phyloP scores from a whole-genome alignment of 1,284 basidiomycete genomes.

The Pseudozyma thailandica region DNA sequence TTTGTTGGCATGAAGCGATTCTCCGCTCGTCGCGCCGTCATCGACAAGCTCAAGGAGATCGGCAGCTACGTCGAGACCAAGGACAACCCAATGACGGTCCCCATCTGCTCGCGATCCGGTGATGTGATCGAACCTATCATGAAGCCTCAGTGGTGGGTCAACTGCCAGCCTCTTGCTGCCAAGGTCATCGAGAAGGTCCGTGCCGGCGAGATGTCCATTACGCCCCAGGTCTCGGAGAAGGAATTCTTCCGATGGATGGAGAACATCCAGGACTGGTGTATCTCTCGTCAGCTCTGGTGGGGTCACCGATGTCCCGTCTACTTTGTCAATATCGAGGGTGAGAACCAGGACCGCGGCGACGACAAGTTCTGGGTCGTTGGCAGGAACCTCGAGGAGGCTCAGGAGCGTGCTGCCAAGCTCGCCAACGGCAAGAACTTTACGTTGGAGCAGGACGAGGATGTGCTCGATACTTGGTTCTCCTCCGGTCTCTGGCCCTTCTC shows the following conservation, averaged over 20 bases:
- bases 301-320: constrained; percentile 97
- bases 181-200: constrained; percentile 77
- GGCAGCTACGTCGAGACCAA: constrained; percentile 91
- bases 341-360: constrained; percentile 73
- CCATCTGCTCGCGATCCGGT: constrained; percentile 71
- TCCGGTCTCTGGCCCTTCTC: constrained; percentile 98
- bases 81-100: constrained; percentile 72
- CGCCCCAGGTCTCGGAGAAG: constrained; percentile 84
- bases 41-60: constrained; percentile 84
- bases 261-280: constrained; percentile 98
- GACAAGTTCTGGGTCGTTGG: constrained; percentile 82
- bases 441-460: constrained; percentile 94
- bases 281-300: constrained; percentile 99
- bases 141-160: constrained; percentile 99
- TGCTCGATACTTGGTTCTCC: constrained; percentile 99
- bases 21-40: constrained; percentile 86
- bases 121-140: constrained; percentile 95
- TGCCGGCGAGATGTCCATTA: constrained; percentile 72
- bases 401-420: constrained; percentile 78
- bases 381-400: constrained; percentile 81
- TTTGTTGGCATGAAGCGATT: constrained; percentile 84
- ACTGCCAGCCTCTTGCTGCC: constrained; percentile 89
- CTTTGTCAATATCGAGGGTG: constrained; percentile 86
- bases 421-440: constrained; percentile 78
- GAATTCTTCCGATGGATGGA: constrained; percentile 99